These are phyloP conservation scores for Zasmidium citrigriseum DNA, from an alignment of 2,329 filamentous ascomycete species.

Conservation along the genomic window DNA sequence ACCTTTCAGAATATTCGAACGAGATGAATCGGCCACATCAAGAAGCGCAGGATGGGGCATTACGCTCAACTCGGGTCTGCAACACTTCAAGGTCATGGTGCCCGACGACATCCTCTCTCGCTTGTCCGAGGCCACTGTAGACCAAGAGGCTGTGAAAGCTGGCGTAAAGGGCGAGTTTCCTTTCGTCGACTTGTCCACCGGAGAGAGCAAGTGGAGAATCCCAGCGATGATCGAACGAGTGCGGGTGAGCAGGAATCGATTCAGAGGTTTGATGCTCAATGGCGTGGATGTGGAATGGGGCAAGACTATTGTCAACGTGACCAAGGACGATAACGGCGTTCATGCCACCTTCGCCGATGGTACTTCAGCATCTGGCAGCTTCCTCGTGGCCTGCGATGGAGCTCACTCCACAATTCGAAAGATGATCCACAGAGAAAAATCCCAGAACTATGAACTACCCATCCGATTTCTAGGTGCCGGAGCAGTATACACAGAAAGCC, in stretches of 20 bases:
- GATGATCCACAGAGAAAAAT: slow-evolving; percentile 10
- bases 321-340: slow-evolving; percentile 6
- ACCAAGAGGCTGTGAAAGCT: slow-evolving; percentile 51
- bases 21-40: slow-evolving; percentile 15
- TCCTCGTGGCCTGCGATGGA: slow-evolving; percentile 18
- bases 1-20: slow-evolving; percentile 23
- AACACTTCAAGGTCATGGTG: slow-evolving; percentile 54
- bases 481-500: slow-evolving; percentile 42
- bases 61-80: slow-evolving; percentile 64
- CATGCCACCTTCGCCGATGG: slow-evolving; percentile 10
- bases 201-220: slow-evolving; percentile 31
- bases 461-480: slow-evolving; percentile 48
- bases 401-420: slow-evolving; percentile 11
- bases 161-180: slow-evolving; percentile 54
- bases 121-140: slow-evolving; percentile 56
- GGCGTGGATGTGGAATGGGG: slow-evolving; percentile 14
- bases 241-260: slow-evolving; percentile 11
- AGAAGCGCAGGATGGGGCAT: slow-evolving; percentile 54
- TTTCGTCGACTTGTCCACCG: slow-evolving; percentile 57
- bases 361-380: slow-evolving; percentile 6
- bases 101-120: slow-evolving; percentile 48
- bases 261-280: slow-evolving; percentile 4
- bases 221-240: slow-evolving; percentile 21
- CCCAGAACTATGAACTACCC: slow-evolving; percentile 43
- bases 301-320: slow-evolving; percentile 7